Evolutionary conservation across 2,329 filamentous ascomycete species (phyloP).

Genomic region (Hyphodiscus sp.): DNA sequence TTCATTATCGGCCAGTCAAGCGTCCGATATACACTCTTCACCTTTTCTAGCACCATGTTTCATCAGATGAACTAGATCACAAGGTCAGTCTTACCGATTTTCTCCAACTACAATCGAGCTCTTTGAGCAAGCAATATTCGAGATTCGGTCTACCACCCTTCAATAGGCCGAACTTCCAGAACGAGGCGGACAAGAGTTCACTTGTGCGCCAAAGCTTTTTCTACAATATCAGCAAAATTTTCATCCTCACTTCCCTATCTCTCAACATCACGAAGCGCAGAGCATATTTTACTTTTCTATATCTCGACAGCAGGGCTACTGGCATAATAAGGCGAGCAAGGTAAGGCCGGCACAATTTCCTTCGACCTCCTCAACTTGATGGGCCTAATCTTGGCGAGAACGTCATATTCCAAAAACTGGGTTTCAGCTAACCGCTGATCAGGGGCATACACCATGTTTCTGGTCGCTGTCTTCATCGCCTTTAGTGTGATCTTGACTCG

Average conservation of each 20-base stretch:
- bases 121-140: too few relatives aligned
- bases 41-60: neutral
- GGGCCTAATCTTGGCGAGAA: neutral
- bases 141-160: too few relatives aligned
- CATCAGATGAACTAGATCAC: neutral
- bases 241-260: too few relatives aligned
- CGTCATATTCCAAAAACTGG: neutral
- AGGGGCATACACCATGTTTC: neutral
- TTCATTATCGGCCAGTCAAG: neutral
- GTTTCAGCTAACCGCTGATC: neutral
- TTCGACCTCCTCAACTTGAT: too few relatives aligned
- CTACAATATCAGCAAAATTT: neutral
- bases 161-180: too few relatives aligned
- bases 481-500: slow-evolving; percentile 3
- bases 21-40: neutral
- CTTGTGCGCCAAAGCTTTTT: neutral
- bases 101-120: neutral
- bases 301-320: too few relatives aligned
- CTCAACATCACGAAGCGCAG: too few relatives aligned
- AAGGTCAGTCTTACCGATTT: neutral
- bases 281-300: too few relatives aligned
- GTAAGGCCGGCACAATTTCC: too few relatives aligned
- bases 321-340: too few relatives aligned
- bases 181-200: too few relatives aligned
- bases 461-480: slow-evolving; percentile 2